Evolutionary conservation across 345 rosid genomes (phyloP), one percentile per base, ranked within the genome.

Genomic region (Aquilaria yunnanensis): DNA sequence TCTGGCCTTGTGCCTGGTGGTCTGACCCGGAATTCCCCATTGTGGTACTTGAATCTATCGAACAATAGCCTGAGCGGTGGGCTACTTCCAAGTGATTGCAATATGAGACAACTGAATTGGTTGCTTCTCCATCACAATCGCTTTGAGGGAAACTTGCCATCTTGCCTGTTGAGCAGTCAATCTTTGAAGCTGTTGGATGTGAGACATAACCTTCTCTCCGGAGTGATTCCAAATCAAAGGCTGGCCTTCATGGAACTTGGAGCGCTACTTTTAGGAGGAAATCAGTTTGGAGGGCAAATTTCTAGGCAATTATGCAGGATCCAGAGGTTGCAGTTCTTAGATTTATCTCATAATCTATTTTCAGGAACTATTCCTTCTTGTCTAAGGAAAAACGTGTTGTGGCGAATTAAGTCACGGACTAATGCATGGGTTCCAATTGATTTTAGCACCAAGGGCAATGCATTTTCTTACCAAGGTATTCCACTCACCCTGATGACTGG

Each of bases 41-140:
- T 70, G 30, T 16, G 65, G 69, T 70, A 70, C 65, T 59, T 59
- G 56, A 70, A 70, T 54, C 69, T 70, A 10, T 64, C 69, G 29
- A 70, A 70, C 61, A 70, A 70, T 59, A 48, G 60, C 56, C 59
- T 70, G 7, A 4, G 34, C 9, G 74, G 69, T 12, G 52, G 47
- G 50, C 32, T 60, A 34, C 59, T 70, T 53, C 64, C 68, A 0
- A 16, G 3, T 51, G 62, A 58, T 23, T 70, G 64, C 48, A 53
- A 55, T 6, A 52, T 70, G 67, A 57, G 34, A 23, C 8, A 51
- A 14, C 10, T 69, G 73, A 32, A 5, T 23, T 63, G 59, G 58
- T 53, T 70, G 47, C 60, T 57, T 13, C 73, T 70, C 16, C 52
- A 58, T 16, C 33, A 23, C 14, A 69, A 62, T 63, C 64, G 12